These are phyloP conservation scores for Trichothecium sympodiale DNA, from an alignment of 2,329 filamentous ascomycete species.

Conservation along the genomic window DNA sequence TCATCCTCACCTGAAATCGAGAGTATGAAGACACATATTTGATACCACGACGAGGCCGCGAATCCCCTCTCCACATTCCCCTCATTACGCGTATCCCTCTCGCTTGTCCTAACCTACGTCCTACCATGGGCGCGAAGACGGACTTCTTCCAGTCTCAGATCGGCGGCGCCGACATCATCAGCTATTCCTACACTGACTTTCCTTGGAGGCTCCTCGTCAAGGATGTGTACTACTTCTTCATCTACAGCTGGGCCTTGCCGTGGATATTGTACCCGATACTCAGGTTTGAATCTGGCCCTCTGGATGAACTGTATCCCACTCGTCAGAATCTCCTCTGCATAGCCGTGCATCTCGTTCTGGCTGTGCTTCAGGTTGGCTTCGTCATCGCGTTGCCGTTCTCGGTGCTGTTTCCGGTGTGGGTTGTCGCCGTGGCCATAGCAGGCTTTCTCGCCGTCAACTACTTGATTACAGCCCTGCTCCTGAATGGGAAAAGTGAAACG, in stretches of 20 bases:
- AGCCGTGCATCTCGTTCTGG: constrained; percentile 44
- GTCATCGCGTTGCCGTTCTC: constrained; percentile 44
- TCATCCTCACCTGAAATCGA: no score
- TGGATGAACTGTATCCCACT: constrained; percentile 56
- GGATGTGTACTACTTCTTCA: constrained; percentile 45
- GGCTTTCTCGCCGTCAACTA: constrained; percentile 39
- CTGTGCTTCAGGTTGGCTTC: constrained; percentile 48
- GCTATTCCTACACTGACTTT: constrained; percentile 49
- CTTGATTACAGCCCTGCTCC: constrained; percentile 29
- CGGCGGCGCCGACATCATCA: constrained; percentile 44
- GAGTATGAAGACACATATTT: no score
- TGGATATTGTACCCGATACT: constrained; percentile 48
- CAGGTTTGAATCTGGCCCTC: constrained; percentile 36
- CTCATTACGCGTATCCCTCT: no score
- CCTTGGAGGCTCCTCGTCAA: constrained; percentile 38
- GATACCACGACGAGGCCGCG: background rate
- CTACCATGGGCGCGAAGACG: constrained; percentile 22
- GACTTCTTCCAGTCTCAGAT: constrained; percentile 49
- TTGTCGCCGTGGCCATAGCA: constrained; percentile 23
- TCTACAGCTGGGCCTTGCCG: constrained; percentile 44
- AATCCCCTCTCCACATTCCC: background rate
- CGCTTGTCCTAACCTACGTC: background rate
- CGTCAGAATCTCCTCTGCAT: constrained; percentile 45
- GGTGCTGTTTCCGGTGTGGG: constrained; percentile 37
- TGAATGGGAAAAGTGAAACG: constrained; percentile 38